Evolutionary conservation across 495 filamentous ascomycete species (phyloP), one percentile per base, ranked within the genome.

Genomic region (Pyrenula massariospora): DNA sequence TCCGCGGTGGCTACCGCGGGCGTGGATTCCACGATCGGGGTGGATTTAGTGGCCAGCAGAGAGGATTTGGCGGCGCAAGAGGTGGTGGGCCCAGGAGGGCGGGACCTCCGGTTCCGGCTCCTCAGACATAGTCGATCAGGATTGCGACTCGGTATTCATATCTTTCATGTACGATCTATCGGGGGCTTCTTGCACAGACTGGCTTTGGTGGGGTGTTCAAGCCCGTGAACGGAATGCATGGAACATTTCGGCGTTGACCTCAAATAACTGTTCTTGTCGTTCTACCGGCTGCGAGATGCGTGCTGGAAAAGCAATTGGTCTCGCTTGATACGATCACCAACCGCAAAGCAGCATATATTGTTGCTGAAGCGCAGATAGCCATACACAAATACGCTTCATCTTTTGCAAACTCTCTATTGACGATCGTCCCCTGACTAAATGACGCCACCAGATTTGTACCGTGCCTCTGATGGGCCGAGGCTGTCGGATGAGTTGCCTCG

Each of bases 21-120:
- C 71, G 73, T 54, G 72, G 84, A 48, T 78, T 80, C 52, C 77
- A 81, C 52, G 75, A 75, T 57, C 79, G 78, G 53, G 77, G 79
- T 15, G 60, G 73, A 31, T 70, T 71, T 10, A 63, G 68, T 49
- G 76, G 73, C 52, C 58, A 60, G 23, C 55, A 59, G 53, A 68
- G 73, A 22, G 73, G 70, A 52, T 66, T 68, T 54, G 73, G 72
- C 5, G 65, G 65, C 22, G 56, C 63, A 48, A 65, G 71, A 20
- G 69, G 71, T 10, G 71, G 71, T 8, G 50, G 50, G 5, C 50
- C 31, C 15, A 42, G 31, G 31, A 42, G 31, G 15, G 31, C 31
- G 8, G 31, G 31, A 8, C 31, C 31, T 5, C 31, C 31, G 15
- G 15, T 42, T 8, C 31, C 31, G 15, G 15, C 5, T 42, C 8